phyloP scores from a whole-genome alignment of 2,329 filamentous ascomycete genomes.

The Endocalyx cinctus region DNA sequence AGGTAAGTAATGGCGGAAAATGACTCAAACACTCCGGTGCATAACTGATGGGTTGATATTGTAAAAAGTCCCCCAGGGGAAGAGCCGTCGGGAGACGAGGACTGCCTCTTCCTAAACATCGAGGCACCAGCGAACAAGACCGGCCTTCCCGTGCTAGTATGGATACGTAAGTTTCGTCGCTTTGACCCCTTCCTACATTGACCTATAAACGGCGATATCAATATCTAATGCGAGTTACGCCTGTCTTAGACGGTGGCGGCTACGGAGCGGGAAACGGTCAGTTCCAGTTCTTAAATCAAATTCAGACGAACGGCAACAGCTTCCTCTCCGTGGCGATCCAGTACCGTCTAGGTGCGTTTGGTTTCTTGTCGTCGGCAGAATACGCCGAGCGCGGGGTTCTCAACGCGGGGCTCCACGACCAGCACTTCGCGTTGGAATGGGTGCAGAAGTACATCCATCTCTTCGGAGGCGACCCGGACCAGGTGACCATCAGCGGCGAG shows the following conservation, averaged over 20 bases:
- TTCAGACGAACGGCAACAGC: conserved; percentile 34
- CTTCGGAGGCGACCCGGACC: conserved; percentile 47
- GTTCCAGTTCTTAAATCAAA: conserved; percentile 19
- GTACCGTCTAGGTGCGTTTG: conserved; percentile 39
- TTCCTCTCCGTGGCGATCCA: conserved; percentile 39
- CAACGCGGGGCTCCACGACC: conserved; percentile 47
- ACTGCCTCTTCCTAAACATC: conserved; percentile 45
- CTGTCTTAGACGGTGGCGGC: conserved; percentile 40
- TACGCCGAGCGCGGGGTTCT: conserved; percentile 32
- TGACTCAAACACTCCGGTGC: neutral
- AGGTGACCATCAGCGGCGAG: conserved; percentile 51
- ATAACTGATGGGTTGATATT: conserved; percentile 4
- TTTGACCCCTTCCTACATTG: neutral
- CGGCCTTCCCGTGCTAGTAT: conserved; percentile 39
- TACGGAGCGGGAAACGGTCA: conserved; percentile 27
- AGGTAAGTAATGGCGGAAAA: conserved; percentile 18
- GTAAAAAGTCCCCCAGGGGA: neutral
- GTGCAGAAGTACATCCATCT: conserved; percentile 44
- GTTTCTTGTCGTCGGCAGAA: conserved; percentile 43
- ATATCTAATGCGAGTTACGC: too few relatives aligned
- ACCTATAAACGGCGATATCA: too few relatives aligned
- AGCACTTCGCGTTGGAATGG: conserved; percentile 48
- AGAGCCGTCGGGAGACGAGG: conserved; percentile 32
- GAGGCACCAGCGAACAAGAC: conserved; percentile 31
- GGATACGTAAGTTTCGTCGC: conserved; percentile 32